Base-by-base conservation (phyloP, 495 filamentous ascomycete genomes). In the Symbiotaphrina buchneri region DNA sequence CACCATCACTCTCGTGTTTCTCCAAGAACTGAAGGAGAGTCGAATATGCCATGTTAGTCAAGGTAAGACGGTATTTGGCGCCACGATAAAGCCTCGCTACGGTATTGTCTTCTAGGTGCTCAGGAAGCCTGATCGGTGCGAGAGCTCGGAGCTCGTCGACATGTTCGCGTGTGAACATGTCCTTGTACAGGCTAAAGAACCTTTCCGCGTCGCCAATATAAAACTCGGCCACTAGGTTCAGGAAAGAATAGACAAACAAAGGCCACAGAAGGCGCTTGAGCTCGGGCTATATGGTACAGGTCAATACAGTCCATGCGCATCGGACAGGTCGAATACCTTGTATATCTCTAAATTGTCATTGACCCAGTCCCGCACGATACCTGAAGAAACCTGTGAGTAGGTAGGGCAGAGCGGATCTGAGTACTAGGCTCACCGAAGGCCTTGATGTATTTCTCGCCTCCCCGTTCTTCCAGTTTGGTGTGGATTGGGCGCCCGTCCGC, bases 341-440 rank as follows among this genome's bases (percentile, higher is more conserved):
- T 94, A 95, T 16, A 95, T 61, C 38, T 93, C 83, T 4, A 97
- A 59, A 30, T 74, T 80, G 39, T 82, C 74, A 36, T 94, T 79
- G 29, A 92, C 71, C 79, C 80, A 95, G 35, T 58, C 57, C 33
- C 61, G 69, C 32, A 90, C 55, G 18, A 85, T 49, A 32, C 67
- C 63, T 63, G 57, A n/a, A 5, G 8, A 4, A 31, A 25, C 8
- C 14, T 10, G 10, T 10, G 25, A 8, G 2, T 3, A 19, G 10
- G 8, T 4, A 11, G 13, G 21, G 11, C 26, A 7, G 25, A 8
- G 10, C 15, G 10, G 17, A 15, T 10, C 11, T 1, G 21, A 32
- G 10, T 13, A 14, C 15, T 11, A 19, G 24, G 45, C 59, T 47
- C 47, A 74, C 68, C 58, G 40, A 71, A 94, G 0, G 75, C 75